phyloP scores from a whole-genome alignment of 2,329 filamentous ascomycete genomes.

The Stachybotrys chartarum region DNA sequence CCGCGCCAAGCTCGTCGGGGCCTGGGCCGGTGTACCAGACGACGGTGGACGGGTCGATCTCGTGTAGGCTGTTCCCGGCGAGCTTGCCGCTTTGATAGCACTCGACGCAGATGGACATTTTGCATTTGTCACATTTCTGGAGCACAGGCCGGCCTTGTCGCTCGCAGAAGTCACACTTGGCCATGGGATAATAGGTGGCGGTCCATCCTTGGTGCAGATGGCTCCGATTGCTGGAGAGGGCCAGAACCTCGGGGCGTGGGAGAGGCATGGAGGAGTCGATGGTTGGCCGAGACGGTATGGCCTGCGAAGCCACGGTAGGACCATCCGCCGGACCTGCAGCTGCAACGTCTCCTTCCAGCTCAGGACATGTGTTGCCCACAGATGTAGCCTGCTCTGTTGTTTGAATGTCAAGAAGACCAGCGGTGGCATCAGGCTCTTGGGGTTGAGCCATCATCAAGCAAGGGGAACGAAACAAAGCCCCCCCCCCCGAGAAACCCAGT shows the following conservation, averaged over 20 bases:
- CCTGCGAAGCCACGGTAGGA: too few species aligned
- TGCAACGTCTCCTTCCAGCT: not conserved
- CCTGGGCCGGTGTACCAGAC: not conserved
- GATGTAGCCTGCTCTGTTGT: not conserved
- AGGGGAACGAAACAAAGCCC: too few species aligned
- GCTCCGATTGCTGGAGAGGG: too few species aligned
- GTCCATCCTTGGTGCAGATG: slow-evolving; percentile 9
- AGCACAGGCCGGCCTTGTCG: slow-evolving; percentile 13
- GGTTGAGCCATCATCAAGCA: not conserved
- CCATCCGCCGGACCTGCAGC: too few species aligned
- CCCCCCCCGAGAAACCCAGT: not conserved
- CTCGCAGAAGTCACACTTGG: slow-evolving; percentile 18
- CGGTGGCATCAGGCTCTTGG: not conserved
- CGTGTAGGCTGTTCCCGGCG: slow-evolving; percentile 9
- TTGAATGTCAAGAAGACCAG: not conserved
- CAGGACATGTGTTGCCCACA: not conserved
- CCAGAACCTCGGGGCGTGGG: too few species aligned
- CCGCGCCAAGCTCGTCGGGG: too few species aligned
- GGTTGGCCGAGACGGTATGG: too few species aligned
- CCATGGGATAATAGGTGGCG: slow-evolving; percentile 11
- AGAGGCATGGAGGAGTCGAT: too few species aligned
- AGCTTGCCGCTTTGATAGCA: slow-evolving; percentile 11
- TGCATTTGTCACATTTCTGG: slow-evolving; percentile 14
- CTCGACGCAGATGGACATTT: slow-evolving; percentile 12
- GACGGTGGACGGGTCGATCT: slow-evolving; percentile 5